Percentiles rank a stretch among this genome's conserved stretches.
Evolutionary conservation across 1,284 basidiomycete species (phyloP).

Genomic region (Sanguinoderma infundibulare): DNA sequence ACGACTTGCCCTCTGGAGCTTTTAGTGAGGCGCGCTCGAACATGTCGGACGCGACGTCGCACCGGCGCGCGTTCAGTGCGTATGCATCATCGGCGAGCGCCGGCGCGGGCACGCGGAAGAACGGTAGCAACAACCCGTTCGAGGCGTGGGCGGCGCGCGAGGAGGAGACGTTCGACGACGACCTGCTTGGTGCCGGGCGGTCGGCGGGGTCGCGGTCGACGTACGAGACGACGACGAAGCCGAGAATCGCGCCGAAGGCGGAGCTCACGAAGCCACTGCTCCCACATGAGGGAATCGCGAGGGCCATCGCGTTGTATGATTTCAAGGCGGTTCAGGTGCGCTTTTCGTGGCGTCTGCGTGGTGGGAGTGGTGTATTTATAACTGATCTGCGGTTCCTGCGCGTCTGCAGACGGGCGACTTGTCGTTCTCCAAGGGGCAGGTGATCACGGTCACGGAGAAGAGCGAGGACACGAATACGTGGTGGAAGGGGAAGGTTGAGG

Average conservation of each 20-base stretch:
- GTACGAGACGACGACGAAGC: constrained; percentile 28
- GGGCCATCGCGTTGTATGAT: constrained; percentile 82
- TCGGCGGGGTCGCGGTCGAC: constrained; percentile 7
- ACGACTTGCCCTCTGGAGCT: constrained; percentile 25
- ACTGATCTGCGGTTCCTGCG: not conserved
- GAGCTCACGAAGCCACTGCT: constrained; percentile 51
- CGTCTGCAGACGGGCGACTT: constrained; percentile 73
- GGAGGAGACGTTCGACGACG: constrained; percentile 28
- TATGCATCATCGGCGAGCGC: constrained; percentile 26
- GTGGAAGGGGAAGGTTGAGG: constrained; percentile 67
- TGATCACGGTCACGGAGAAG: constrained; percentile 77
- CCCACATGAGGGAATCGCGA: constrained; percentile 63
- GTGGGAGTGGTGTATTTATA: not conserved
- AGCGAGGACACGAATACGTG: constrained; percentile 82
- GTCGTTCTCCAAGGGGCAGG: constrained; percentile 83
- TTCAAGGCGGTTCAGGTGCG: constrained; percentile 74
- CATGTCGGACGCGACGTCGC: constrained; percentile 33
- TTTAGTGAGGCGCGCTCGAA: constrained; percentile 28
- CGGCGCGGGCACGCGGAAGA: constrained; percentile 9
- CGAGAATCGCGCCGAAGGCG: constrained; percentile 51
- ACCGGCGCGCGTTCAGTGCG: constrained; percentile 45
- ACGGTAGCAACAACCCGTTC: constrained; percentile 32
- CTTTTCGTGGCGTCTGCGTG: not conserved
- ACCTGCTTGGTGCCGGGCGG: constrained; percentile 23
- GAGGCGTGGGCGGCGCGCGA: constrained; percentile 18